Conservation (phyloP, 2,329 filamentous ascomycete species). For the Didymella arachidicola region DNA sequence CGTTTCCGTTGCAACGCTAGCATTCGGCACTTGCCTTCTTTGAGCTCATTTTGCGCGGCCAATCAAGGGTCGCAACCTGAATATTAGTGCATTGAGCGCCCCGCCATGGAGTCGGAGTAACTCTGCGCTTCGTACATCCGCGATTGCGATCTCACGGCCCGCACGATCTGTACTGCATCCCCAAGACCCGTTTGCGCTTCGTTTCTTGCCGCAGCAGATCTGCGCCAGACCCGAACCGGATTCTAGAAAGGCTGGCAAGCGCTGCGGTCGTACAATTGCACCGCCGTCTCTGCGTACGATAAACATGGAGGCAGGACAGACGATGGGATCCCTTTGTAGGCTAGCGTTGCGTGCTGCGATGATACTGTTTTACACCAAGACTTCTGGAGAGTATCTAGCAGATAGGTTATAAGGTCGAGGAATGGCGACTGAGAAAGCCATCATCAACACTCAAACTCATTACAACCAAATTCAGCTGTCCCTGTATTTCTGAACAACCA, state of each 20-base stretch:
- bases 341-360: constrained; percentile 4
- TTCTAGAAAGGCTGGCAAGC: not conserved
- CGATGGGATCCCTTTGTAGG: constrained; percentile 11
- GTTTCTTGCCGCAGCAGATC: constrained; percentile 8
- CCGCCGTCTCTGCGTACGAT: not conserved
- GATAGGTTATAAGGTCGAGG: not conserved
- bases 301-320: not conserved
- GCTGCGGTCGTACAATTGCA: not conserved
- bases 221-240: not conserved
- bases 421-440: not conserved
- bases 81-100: not conserved
- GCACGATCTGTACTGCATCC: not conserved
- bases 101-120: not conserved
- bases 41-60: constrained; percentile 10
- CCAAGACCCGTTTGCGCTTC: not conserved
- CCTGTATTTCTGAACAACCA: too few species aligned
- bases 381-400: not conserved
- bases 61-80: not conserved
- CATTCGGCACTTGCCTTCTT: constrained; percentile 2
- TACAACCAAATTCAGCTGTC: not conserved
- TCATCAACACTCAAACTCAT: not conserved
- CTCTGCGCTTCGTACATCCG: not conserved
- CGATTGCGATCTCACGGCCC: constrained; percentile 8
- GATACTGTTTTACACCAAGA: not conserved
- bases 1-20: not conserved